phyloP scores from a whole-genome alignment of 2,329 filamentous ascomycete species.

The Lasiodiplodia gonubiensis region DNA sequence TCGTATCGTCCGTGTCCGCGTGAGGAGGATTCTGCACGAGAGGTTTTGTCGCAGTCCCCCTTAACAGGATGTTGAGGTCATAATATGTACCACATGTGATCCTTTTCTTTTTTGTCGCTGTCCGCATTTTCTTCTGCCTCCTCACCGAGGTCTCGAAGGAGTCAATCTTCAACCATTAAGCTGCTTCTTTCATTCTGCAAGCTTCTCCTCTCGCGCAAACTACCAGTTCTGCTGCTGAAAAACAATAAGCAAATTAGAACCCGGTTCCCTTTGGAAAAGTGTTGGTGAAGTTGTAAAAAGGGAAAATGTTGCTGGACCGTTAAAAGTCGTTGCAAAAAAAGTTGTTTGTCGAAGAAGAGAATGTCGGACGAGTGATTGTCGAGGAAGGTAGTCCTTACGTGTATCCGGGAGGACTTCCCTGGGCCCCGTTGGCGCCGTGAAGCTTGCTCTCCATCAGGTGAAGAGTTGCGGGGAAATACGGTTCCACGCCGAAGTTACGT shows the following conservation, averaged over 20 bases:
- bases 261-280: slow-evolving; percentile 6
- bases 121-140: slow-evolving; percentile 1
- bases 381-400: slow-evolving; percentile 23
- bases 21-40: neutral
- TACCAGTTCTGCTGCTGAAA: slow-evolving; percentile 17
- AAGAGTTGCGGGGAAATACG: slow-evolving; percentile 59
- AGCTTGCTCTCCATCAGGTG: slow-evolving; percentile 50
- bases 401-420: slow-evolving; percentile 25
- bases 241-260: slow-evolving; percentile 23
- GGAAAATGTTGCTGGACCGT: slow-evolving; percentile 16
- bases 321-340: slow-evolving; percentile 21
- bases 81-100: slow-evolving; percentile 23
- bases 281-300: slow-evolving; percentile 17
- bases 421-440: slow-evolving; percentile 22
- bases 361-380: slow-evolving; percentile 4
- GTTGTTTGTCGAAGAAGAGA: slow-evolving; percentile 13
- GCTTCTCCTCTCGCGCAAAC: slow-evolving; percentile 17
- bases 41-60: neutral
- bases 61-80: neutral
- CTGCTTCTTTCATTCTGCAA: slow-evolving; percentile 15
- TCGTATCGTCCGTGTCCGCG: neutral
- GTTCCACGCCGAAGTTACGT: slow-evolving; percentile 58
- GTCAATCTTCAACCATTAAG: slow-evolving; percentile 20
- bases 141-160: slow-evolving; percentile 22
- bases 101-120: slow-evolving; percentile 14